Evolutionary conservation across 164 flowering plant species (phyloP).

Genomic region (Warburgia ugandensis): DNA sequence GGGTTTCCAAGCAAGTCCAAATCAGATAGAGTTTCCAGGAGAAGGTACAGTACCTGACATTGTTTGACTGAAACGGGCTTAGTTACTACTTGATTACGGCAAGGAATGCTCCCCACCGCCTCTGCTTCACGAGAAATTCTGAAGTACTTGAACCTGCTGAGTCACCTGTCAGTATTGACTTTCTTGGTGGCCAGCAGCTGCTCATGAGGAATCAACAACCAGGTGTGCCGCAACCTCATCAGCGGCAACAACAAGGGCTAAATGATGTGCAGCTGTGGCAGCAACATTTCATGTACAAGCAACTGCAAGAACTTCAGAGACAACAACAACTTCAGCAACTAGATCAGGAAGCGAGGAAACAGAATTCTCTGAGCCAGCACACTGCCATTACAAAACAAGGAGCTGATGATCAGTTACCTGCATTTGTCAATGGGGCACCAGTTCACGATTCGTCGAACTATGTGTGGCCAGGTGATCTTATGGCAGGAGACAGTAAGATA

Average conservation of each 20-base stretch:
- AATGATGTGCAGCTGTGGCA: conserved; percentile 52
- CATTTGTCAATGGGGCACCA: conserved; percentile 36
- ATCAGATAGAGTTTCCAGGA: conserved; percentile 35
- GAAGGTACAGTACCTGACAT: conserved; percentile 31
- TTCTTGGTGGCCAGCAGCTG: conserved; percentile 25
- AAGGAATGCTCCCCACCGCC: conserved; percentile 22
- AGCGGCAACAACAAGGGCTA: conserved; percentile 39
- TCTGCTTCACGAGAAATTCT: background rate
- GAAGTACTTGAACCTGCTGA: conserved; percentile 24
- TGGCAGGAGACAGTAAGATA: conserved; percentile 17
- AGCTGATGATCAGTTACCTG: conserved; percentile 32
- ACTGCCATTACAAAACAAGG: conserved; percentile 31
- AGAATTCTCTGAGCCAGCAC: conserved; percentile 31
- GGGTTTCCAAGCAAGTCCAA: conserved; percentile 29
- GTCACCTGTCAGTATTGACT: conserved; percentile 23
- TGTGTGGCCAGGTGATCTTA: conserved; percentile 16
- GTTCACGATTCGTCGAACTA: conserved; percentile 31
- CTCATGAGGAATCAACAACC: conserved; percentile 28
- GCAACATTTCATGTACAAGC: conserved; percentile 55
- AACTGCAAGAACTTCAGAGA: conserved; percentile 62
- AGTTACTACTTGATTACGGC: conserved; percentile 30
- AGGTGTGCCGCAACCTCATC: conserved; percentile 31
- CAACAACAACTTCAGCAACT: conserved; percentile 56
- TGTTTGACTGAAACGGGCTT: conserved; percentile 31
- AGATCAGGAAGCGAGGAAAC: conserved; percentile 38